Base-by-base conservation (phyloP, 495 filamentous ascomycete species). In the Venustampulla echinocandica region DNA sequence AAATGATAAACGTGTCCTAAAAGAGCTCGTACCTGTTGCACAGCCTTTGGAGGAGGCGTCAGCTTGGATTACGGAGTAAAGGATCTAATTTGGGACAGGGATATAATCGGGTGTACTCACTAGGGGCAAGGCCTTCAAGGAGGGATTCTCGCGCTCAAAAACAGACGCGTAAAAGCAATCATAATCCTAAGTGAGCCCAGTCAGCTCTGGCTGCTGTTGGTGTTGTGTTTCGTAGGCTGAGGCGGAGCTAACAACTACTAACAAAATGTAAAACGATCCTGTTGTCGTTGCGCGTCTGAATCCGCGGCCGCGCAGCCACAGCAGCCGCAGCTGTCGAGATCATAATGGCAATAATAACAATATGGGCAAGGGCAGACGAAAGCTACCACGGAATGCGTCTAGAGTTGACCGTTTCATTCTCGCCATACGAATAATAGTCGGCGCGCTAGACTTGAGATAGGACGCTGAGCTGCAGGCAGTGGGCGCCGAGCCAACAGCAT, bases 161-260 rank as follows among this genome's bases (percentile, higher is more conserved):
- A 90, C 89, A 33, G 85, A 82, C 24, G 88, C 88, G 61, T 97
- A 97, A 70, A 95, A 95, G 62, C 87, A 93, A 67, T 94, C 86
- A 68, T 92, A 85, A 65, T 90, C 85, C 84, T 88, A 30, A 7
- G 27, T 7, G 42, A 17, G 11, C 44, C 46, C 33, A 43, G 37
- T 63, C 45, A 56, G 49, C 36, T n/a, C n/a, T n/a, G 4, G 14
- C 28, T 33, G 46, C 47, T 36, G 35, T 25, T 28, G 17, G 15
- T 18, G 20, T 32, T 5, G 3, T 35, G 10, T 34, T 3, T 34
- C 25, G 14, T 6, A 17, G 5, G 44, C 23, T 17, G 35, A 27
- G 35, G 37, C 22, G 5, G 18, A 48, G 27, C 24, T 13, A 13
- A 35, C 10, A 15, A 32, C 21, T 30, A 60, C 74, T 57, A 66